phyloP scores from a whole-genome alignment of 2,329 filamentous ascomycete genomes.

The Knoxdaviesia capensis region DNA sequence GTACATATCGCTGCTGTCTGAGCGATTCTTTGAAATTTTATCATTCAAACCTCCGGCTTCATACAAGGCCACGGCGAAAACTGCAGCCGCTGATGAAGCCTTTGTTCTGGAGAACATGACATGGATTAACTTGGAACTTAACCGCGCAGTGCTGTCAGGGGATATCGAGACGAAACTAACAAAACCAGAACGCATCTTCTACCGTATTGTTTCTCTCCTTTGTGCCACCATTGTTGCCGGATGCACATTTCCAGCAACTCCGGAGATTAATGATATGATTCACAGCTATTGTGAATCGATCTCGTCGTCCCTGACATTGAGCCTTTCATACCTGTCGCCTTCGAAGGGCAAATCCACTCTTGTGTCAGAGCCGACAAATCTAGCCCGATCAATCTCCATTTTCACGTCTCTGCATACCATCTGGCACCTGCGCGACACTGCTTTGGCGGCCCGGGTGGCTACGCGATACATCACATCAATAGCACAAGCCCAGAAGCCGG shows the following conservation, averaged over 20 bases:
- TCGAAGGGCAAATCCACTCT: no score
- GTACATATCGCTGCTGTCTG: conserved; percentile 16
- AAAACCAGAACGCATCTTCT: conserved; percentile 20
- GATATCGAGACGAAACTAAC: conserved; percentile 13
- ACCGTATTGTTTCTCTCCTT: conserved; percentile 21
- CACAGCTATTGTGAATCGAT: no score
- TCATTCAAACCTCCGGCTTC: conserved; percentile 25
- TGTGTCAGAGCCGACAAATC: no score
- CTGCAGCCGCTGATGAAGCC: conserved; percentile 19
- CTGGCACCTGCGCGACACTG: conserved; percentile 17
- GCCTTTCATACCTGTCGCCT: no score
- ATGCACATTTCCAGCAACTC: neutral
- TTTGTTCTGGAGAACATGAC: conserved; percentile 21
- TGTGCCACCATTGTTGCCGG: conserved; percentile 7
- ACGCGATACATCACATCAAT: conserved; percentile 15
- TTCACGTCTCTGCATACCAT: conserved; percentile 14
- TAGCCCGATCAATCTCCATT: neutral
- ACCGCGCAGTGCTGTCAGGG: no score
- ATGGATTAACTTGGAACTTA: no score
- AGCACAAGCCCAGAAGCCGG: conserved; percentile 18
- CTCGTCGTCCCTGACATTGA: no score
- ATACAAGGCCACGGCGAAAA: conserved; percentile 23
- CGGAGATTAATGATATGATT: neutral
- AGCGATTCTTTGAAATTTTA: conserved; percentile 30
- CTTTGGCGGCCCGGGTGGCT: conserved; percentile 12